Conservation (phyloP, 2,329 filamentous ascomycete species). For the Fulvia fulva region DNA sequence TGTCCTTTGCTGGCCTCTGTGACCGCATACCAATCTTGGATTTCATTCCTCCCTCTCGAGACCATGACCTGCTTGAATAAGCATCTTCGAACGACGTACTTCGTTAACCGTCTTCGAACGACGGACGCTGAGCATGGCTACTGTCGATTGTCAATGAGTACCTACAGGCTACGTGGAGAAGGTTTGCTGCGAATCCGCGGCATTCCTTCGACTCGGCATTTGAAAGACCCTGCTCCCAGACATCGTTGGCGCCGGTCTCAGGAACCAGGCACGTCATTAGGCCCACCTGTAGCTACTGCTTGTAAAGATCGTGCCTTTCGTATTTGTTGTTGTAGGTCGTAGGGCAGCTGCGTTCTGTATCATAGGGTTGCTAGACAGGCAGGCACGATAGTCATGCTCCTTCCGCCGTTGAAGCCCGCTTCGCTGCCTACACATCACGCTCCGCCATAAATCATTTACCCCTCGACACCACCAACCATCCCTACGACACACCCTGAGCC, state of each 20-base stretch:
- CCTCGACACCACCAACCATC: background rate
- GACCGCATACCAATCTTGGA: too few relatives aligned
- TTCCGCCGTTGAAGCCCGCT: background rate
- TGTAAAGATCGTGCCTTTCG: conserved; percentile 1
- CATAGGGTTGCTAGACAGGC: background rate
- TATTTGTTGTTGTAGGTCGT: background rate
- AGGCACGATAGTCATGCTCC: background rate
- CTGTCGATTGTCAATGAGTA: too few relatives aligned
- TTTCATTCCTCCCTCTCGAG: too few relatives aligned
- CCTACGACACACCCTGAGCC: background rate
- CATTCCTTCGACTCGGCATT: background rate
- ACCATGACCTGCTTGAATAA: too few relatives aligned
- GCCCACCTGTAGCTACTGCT: background rate
- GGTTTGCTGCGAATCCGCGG: background rate
- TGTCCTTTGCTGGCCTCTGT: too few relatives aligned
- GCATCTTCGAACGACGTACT: too few relatives aligned
- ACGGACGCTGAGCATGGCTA: too few relatives aligned
- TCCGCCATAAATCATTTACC: background rate
- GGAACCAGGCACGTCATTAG: background rate
- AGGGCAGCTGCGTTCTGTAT: background rate
- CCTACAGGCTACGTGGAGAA: background rate
- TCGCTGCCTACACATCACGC: background rate
- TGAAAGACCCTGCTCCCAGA: background rate
- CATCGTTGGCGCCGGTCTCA: background rate
- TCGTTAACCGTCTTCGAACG: too few relatives aligned